These are phyloP conservation scores for Floccularia luteovirens DNA, from an alignment of 768 basidiomycete species.

Conservation along the genomic window DNA sequence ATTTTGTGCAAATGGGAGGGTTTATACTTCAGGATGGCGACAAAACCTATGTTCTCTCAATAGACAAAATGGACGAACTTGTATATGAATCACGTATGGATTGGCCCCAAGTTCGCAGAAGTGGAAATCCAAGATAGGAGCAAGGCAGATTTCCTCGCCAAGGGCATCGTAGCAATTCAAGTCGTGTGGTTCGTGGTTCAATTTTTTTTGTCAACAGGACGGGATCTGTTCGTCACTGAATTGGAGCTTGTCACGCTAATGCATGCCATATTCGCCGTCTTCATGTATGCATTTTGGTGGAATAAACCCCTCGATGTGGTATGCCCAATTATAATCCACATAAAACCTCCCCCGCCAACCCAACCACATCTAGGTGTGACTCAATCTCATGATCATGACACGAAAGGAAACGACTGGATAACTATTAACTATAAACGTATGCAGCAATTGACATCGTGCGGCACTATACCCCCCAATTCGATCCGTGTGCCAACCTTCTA, in stretches of 20 bases:
- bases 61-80: background rate
- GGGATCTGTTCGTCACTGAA: conserved; percentile 13
- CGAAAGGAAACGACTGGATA: too few species aligned
- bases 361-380: background rate
- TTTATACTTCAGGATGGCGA: conserved; percentile 9
- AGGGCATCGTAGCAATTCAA: conserved; percentile 16
- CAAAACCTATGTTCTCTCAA: background rate
- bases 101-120: background rate
- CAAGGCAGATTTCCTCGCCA: conserved; percentile 17
- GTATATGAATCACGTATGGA: background rate
- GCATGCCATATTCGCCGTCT: conserved; percentile 13
- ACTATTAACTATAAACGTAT: background rate
- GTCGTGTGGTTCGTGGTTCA: conserved; percentile 17
- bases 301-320: background rate
- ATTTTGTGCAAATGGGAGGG: conserved; percentile 21
- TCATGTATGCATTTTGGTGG: conserved; percentile 21
- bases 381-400: too few species aligned
- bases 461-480: background rate
- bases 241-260: conserved; percentile 20
- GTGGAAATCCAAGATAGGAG: conserved; percentile 16
- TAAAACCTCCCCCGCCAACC: background rate
- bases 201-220: conserved; percentile 5
- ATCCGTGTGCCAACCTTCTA: background rate
- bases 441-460: background rate
- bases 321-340: background rate